phyloP scores from a whole-genome alignment of 495 filamentous ascomycete species.

The Lentithecium fluviatile region DNA sequence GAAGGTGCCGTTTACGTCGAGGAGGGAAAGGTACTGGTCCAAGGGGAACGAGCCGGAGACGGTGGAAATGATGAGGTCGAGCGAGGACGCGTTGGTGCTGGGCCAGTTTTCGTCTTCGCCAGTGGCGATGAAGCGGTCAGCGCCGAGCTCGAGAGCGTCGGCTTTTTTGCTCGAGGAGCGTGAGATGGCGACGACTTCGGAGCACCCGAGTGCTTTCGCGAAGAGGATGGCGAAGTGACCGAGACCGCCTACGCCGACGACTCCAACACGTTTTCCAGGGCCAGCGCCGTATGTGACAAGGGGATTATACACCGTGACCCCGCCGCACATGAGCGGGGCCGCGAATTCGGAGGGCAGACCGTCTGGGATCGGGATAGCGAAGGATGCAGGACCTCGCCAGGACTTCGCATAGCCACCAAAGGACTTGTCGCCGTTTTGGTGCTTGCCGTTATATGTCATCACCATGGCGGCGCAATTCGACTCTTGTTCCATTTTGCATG shows the following conservation, averaged over 20 bases:
- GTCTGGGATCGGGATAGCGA: slow-evolving; percentile 77
- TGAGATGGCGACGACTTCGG: slow-evolving; percentile 76
- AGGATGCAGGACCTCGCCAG: slow-evolving; percentile 68
- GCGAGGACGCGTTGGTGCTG: slow-evolving; percentile 54
- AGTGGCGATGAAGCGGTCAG: slow-evolving; percentile 74
- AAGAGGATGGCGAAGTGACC: slow-evolving; percentile 71
- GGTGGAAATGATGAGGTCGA: slow-evolving; percentile 79
- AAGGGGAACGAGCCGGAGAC: slow-evolving; percentile 52
- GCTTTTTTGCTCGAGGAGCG: slow-evolving; percentile 63
- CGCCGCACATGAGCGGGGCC: slow-evolving; percentile 85
- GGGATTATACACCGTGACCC: slow-evolving; percentile 75
- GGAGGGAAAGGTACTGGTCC: slow-evolving; percentile 60
- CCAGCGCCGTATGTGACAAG: slow-evolving; percentile 70
- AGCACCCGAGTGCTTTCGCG: slow-evolving; percentile 70
- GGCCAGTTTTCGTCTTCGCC: slow-evolving; percentile 73
- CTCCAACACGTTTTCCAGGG: slow-evolving; percentile 76
- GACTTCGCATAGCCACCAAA: slow-evolving; percentile 72
- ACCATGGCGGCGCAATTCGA: slow-evolving; percentile 49
- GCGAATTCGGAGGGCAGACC: slow-evolving; percentile 55
- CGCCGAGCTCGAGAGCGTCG: slow-evolving; percentile 68
- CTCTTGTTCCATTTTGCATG: slow-evolving; percentile 39
- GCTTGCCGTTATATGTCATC: slow-evolving; percentile 67
- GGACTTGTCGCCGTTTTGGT: slow-evolving; percentile 47
- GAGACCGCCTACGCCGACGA: slow-evolving; percentile 80
- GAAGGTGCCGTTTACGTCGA: slow-evolving; percentile 67